Evolutionary conservation across 163 green algal genomes (phyloP), one percentile per base, ranked within the genome.

Genomic region (Scenedesmus sp.): DNA sequence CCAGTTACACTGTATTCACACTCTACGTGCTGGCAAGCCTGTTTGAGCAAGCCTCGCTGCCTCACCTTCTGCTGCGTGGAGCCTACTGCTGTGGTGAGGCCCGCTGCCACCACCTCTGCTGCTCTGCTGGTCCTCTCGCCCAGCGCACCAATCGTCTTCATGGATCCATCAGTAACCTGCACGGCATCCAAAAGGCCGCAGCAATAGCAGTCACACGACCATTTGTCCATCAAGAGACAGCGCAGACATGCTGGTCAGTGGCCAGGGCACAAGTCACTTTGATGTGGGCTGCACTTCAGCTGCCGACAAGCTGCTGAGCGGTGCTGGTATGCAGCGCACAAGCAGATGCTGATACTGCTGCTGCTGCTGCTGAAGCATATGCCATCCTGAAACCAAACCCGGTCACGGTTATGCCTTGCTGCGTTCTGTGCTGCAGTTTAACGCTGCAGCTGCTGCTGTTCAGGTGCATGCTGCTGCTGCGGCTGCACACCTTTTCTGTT

Each of bases 401-500:
- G 59, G 10, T 10, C 7, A 64, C 10, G 59, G 59, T 64, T 9
- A 64, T 64, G 59, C 62, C 16, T 18, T 70, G 62, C 62, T 15
- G 34, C 34, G 34, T 46, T 46, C 34, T 46, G 34, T 46, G 34
- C 34, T 46, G 34, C 34, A 46, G 62, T 18, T 0, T 12, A 12
- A 70, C 18, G 62, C 12, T 70, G 62, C 18, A 20, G 62, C 62
- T 70, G 62, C 62, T 70, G 62, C 62, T 70, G 62, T 70, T 12
- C 66, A 16, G n/a, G 15, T 3, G 26, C n/a, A n/a, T 57, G 57
- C 57, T 77, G 83, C 56, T 64, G 82, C 57, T 87, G 82, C 82
- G 55, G 56, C 8, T 73, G 56, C 84, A 89, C 8, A 91, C 92
- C 82, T 93, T 93, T 60, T 94, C 92, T 76, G 90, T 64, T 54